Evolutionary conservation across 352 stramenopile species (phyloP), one percentile per base, ranked within the genome.

Genomic region (Thraustotheca clavata): DNA sequence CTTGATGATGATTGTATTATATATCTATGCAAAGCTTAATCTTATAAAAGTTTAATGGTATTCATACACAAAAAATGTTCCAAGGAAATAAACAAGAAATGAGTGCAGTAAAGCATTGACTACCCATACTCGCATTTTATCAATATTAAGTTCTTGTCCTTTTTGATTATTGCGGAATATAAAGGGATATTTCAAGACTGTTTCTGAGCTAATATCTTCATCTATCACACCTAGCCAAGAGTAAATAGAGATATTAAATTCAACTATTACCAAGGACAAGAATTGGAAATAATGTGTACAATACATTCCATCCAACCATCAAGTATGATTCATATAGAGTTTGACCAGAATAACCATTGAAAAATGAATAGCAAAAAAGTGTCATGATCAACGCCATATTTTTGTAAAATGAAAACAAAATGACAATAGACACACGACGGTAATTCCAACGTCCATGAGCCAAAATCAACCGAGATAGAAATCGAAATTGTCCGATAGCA

Each of bases 271-370:
- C 87, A 24, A 96, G 73, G 26, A 94, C 86, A 32, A 95, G 80
- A 68, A 99, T 98, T 5, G 97, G 96, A 12, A 98, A 62, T 12
- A 94, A 62, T 0, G 90, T 98, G 60, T 95, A 97, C 11, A 98
- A 73, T 59, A 99, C 92, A 67, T 98, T 99, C 76, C 96, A 98
- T 5, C 85, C 83, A n/a, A 92, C 83, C 80, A 94, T 94, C 47
- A 94, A 62, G 54, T 94, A 94, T 24, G 80, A 90, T 47, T 92
- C 84, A 60, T 80, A 98, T 32, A 90, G 71, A 0, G 86, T 89
- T 69, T 96, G 80, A 0, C 84, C 96, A 5, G 91, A 98, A 69
- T 97, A 98, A 18, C 80, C 91, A 62, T 96, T 98, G 59, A 78
- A 92, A 59, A 98, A 85, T 74, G 90, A 96, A 74, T 92, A 91